Base-by-base conservation (phyloP, 768 basidiomycete species). In the Termitomyces sp. region DNA sequence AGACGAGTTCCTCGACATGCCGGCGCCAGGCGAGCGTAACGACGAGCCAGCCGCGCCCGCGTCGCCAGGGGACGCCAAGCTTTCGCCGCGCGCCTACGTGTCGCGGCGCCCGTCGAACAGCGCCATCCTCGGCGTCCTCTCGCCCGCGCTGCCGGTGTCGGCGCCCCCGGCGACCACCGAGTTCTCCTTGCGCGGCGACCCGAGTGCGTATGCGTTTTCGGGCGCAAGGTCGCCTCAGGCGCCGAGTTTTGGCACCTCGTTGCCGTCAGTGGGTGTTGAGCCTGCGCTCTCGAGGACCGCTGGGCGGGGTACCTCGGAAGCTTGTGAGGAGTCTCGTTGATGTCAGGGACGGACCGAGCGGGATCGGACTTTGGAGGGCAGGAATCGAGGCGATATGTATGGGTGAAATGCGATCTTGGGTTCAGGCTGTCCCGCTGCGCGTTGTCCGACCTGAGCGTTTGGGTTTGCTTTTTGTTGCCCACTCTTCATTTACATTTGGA, bases 31-130 rank as follows among this genome's bases (percentile, higher is more conserved):
- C 12, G 60, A 61, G 3, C 56, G 44, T 16, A 55, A 20, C 2
- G 59, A 63, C 8, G 62, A 63, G 18, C 63, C 72, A 33, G 59
- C 16, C 0, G 44, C 73, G 15, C 68, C 75, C 26, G 68, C 70
- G 24, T 58, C 67, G n/a, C 58, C 56, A 24, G 68, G 51, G 37
- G 67, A 65, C 9, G 66, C 73, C 22, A 81, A 80, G 60, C 77
- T 78, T 2, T 65, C 77, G 0, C 81, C 85, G 1, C 74, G 77
- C n/a, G 81, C 84, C 10, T 89, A 88, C 61, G 69, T 87, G 24
- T 76, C 83, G 1, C 82, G 86, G 3, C 82, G 83, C 1, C 77
- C 80, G 1, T 76, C 79, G 1, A 69, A 70, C 44, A 71, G 72
- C 39, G 75, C 77, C 9, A 74, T 79, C 31, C 67, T 77, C 60